Percentiles rank a stretch among this genome's conserved stretches.
Conservation (phyloP, 1,284 basidiomycete genomes). For the Puccinia novopanici region DNA sequence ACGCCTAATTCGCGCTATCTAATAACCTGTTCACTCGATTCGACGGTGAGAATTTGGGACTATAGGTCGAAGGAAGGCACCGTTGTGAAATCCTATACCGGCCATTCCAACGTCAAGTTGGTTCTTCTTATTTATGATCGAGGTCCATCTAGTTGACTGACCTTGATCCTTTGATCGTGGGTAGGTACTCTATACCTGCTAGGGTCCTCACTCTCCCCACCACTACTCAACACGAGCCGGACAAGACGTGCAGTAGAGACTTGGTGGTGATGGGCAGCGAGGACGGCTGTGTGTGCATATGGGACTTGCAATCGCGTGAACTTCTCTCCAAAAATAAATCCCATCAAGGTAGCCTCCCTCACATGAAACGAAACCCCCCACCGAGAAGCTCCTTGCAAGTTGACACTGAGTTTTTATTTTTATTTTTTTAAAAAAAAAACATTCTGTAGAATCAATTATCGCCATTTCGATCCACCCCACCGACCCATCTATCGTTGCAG, state of each 20-base stretch:
- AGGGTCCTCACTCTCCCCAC: constrained; percentile 5
- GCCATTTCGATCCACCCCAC: constrained; percentile 68
- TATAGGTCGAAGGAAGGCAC: constrained; percentile 79
- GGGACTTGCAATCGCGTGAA: constrained; percentile 83
- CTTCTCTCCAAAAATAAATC: constrained; percentile 74
- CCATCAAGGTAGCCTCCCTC: too few relatives aligned
- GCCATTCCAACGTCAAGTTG: constrained; percentile 79
- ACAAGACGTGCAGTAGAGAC: too few relatives aligned
- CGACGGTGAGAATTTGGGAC: constrained; percentile 89
- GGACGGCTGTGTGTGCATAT: constrained; percentile 81
- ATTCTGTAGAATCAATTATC: constrained; percentile 9
- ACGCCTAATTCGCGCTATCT: constrained; percentile 88
- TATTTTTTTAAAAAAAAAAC: too few relatives aligned
- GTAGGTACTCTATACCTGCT: constrained; percentile 47
- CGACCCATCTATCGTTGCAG: constrained; percentile 71
- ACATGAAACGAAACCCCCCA: too few relatives aligned
- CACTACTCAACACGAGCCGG: constrained; percentile 50
- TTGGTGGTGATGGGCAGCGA: constrained; percentile 86
- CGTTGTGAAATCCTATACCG: constrained; percentile 80
- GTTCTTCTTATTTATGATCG: not conserved
- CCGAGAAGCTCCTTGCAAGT: too few relatives aligned
- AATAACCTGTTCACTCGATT: constrained; percentile 85
- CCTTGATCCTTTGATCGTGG: too few relatives aligned
- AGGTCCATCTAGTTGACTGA: too few relatives aligned
- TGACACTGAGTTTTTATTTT: too few relatives aligned